These are phyloP conservation scores for Pseudisothecium myosuroides DNA, from an alignment of 225 moss, liverwort and hornwort genomes.

Conservation along the genomic window DNA sequence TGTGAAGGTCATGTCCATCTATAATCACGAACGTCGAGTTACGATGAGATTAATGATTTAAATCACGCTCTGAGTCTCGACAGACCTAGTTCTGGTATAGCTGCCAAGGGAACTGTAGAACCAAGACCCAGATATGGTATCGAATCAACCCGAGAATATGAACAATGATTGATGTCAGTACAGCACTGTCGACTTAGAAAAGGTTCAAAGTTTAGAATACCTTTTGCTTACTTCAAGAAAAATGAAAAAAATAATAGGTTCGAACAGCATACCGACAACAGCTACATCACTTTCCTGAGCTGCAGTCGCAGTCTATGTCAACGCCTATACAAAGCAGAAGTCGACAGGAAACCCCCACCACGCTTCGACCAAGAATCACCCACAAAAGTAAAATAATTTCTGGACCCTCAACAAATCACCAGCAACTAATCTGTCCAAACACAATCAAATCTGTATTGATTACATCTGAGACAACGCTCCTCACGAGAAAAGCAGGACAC, in stretches of 20 bases:
- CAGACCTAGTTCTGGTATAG: not conserved
- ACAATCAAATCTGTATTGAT: not conserved
- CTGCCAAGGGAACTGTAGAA: not conserved
- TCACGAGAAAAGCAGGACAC: not conserved
- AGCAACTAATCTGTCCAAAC: not conserved
- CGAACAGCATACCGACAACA: conserved; percentile 19
- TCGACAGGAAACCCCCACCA: not conserved
- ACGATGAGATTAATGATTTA: not conserved
- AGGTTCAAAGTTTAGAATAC: not conserved
- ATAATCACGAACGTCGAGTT: not conserved
- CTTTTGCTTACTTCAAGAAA: not conserved
- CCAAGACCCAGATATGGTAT: not conserved
- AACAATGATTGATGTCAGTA: conserved; percentile 24
- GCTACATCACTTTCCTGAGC: not conserved
- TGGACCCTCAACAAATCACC: not conserved
- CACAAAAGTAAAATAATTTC: not conserved
- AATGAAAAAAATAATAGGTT: not conserved
- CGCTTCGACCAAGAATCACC: not conserved
- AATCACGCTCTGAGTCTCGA: not conserved
- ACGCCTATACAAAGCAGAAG: not conserved
- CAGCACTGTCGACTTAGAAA: conserved; percentile 1
- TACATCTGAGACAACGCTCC: not conserved
- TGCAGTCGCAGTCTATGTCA: not conserved
- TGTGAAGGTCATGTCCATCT: not conserved
- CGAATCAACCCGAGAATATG: not conserved